Evolutionary conservation across 768 basidiomycete species (phyloP).

Genomic region (Saitozyma sp.): DNA sequence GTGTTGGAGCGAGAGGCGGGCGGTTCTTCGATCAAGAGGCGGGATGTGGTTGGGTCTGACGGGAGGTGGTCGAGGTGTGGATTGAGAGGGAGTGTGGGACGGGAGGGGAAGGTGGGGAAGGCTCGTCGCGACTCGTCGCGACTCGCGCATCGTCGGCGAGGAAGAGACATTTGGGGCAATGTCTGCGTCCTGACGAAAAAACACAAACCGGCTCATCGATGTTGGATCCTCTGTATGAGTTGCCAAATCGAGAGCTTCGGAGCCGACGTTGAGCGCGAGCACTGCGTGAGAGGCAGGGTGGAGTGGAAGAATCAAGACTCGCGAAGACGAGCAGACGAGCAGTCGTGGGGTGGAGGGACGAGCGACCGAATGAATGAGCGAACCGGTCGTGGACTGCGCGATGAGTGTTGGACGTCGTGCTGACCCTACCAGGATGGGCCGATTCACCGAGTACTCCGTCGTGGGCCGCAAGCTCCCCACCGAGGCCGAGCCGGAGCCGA

Average conservation of each 20-base stretch:
- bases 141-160: constrained; percentile 16
- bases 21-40: background rate
- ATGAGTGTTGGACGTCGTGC: constrained; percentile 8
- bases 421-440: constrained; percentile 53
- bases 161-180: constrained; percentile 48
- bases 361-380: background rate
- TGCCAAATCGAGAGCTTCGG: constrained; percentile 10
- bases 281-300: background rate
- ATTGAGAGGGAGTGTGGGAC: constrained; percentile 1
- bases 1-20: background rate
- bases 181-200: constrained; percentile 45
- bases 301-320: background rate
- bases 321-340: constrained; percentile 19
- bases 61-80: background rate
- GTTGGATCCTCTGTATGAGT: constrained; percentile 3
- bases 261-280: constrained; percentile 11
- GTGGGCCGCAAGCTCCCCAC: constrained; percentile 97
- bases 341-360: background rate
- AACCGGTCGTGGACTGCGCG: background rate
- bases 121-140: no score
- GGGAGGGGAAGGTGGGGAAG: background rate
- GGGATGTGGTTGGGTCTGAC: background rate
- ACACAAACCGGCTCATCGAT: constrained; percentile 19
- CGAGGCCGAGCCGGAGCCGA: constrained; percentile 86
- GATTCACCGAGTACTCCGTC: constrained; percentile 82